Conservation (phyloP, 2,329 filamentous ascomycete genomes). For the Xylariaceae sp. region DNA sequence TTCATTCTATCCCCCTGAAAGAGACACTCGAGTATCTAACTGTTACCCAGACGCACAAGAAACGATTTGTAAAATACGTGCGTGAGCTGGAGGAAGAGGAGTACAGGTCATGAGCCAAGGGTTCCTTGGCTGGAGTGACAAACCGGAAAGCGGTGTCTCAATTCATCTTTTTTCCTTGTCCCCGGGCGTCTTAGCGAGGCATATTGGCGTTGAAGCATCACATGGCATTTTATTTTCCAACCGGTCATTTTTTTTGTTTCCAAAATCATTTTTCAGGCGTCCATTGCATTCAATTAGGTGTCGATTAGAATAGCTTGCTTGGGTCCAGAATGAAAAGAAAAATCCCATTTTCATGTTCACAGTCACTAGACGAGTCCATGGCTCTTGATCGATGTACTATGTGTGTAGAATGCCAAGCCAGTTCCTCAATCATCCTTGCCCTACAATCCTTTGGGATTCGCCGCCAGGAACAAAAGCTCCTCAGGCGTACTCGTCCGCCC, state of each 20-base stretch:
- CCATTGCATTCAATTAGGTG: background rate
- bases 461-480: background rate
- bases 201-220: slow-evolving; percentile 13
- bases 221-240: slow-evolving; percentile 2
- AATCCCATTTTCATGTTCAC: no score
- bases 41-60: slow-evolving; percentile 72
- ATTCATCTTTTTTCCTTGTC: background rate
- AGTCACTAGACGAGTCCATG: no score
- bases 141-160: background rate
- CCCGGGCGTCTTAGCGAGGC: background rate
- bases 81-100: slow-evolving; percentile 66
- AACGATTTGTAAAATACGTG: slow-evolving; percentile 91
- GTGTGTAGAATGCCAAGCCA: no score
- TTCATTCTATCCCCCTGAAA: background rate
- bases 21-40: slow-evolving; percentile 15
- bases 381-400: no score
- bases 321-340: no score
- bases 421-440: background rate
- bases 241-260: background rate
- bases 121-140: background rate
- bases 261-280: background rate
- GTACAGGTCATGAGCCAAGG: slow-evolving; percentile 18
- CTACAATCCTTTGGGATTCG: background rate
- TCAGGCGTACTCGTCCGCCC: slow-evolving; percentile 19
- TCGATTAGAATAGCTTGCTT: background rate